Percentiles rank a stretch among this genome's conserved stretches.
These are phyloP conservation scores for Lodderomyces oxycetoniae DNA, from an alignment of 1,139 yeast genomes.

Conservation along the genomic window DNA sequence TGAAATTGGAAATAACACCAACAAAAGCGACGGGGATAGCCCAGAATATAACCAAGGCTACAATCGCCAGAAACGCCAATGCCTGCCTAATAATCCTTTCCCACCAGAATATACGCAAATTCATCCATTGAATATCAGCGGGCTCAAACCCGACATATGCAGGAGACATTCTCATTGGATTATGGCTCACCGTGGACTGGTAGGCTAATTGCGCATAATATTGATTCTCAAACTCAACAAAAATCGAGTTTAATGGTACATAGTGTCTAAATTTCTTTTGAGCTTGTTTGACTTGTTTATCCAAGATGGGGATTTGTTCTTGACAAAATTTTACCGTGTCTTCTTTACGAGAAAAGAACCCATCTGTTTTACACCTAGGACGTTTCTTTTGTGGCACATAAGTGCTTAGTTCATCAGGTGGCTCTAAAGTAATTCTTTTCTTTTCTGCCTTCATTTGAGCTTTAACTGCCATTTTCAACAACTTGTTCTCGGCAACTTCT, in stretches of 20 bases:
- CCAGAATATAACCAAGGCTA: conserved; percentile 67
- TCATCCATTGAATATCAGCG: conserved; percentile 60
- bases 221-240: conserved; percentile 68
- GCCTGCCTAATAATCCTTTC: conserved; percentile 61
- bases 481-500: conserved; percentile 64
- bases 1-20: conserved; percentile 72
- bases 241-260: conserved; percentile 53
- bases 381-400: conserved; percentile 75
- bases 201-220: conserved; percentile 66
- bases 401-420: conserved; percentile 49
- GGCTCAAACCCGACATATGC: conserved; percentile 57
- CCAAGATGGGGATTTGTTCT: conserved; percentile 50
- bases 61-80: conserved; percentile 56
- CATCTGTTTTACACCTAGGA: conserved; percentile 62
- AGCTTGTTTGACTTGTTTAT: conserved; percentile 47
- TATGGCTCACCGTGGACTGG: conserved; percentile 54
- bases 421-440: conserved; percentile 45
- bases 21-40: conserved; percentile 83
- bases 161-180: conserved; percentile 48
- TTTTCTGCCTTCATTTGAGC: conserved; percentile 61
- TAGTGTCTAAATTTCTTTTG: conserved; percentile 45
- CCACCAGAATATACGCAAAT: conserved; percentile 80
- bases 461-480: conserved; percentile 59
- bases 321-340: conserved; percentile 59
- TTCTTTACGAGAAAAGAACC: conserved; percentile 50